Percentiles rank a stretch among this genome's conserved stretches.
phyloP scores from a whole-genome alignment of 225 moss, liverwort and hornwort genomes.

The Physcomitrellopsis africana region DNA sequence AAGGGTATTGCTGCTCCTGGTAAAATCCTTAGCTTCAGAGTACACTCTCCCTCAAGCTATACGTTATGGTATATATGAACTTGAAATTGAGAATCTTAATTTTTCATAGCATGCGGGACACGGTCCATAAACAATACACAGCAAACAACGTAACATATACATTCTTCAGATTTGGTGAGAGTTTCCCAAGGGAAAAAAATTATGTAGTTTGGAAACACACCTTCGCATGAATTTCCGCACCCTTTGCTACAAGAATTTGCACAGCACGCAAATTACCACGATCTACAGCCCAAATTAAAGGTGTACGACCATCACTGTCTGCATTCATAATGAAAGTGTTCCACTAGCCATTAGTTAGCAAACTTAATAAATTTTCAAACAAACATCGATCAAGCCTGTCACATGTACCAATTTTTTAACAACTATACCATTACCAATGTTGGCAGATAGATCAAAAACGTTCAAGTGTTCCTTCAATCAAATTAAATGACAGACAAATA shows the following conservation, averaged over 20 bases:
- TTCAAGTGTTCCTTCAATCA: slow-evolving; percentile 13
- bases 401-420: neutral
- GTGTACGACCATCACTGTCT: slow-evolving; percentile 98
- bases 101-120: no score
- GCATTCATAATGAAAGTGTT: slow-evolving; percentile 36
- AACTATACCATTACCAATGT: neutral
- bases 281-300: slow-evolving; percentile 98
- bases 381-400: slow-evolving; percentile 12
- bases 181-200: neutral
- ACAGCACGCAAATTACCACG: slow-evolving; percentile 84
- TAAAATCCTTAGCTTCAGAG: no score
- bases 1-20: no score
- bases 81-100: no score
- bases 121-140: no score
- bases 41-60: no score
- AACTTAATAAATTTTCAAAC: slow-evolving; percentile 11
- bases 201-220: slow-evolving; percentile 39
- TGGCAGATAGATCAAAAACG: slow-evolving; percentile 8
- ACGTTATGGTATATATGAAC: no score
- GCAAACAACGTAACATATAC: neutral
- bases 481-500: slow-evolving; percentile 4
- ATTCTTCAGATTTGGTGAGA: neutral
- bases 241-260: slow-evolving; percentile 84
- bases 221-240: slow-evolving; percentile 93
- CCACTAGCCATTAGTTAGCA: slow-evolving; percentile 31